Conservation (phyloP, 768 basidiomycete species). For the Panaeolus papilionaceus region DNA sequence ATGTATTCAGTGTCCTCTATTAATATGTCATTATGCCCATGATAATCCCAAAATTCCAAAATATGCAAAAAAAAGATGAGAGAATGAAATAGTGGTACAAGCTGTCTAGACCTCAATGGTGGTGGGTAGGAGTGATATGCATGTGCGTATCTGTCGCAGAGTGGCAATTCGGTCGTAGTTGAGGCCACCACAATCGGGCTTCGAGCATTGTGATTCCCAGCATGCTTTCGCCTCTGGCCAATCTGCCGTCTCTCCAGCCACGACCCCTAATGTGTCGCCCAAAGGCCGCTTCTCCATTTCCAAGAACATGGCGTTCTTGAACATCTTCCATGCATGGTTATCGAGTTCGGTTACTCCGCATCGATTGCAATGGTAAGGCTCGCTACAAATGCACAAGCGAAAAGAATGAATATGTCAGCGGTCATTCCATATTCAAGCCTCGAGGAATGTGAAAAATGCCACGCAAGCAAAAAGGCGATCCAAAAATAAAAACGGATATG, state of each 20-base stretch:
- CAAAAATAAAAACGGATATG: conserved; percentile 17
- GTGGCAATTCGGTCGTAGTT: conserved; percentile 68
- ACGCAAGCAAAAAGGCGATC: conserved; percentile 9
- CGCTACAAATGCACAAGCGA: conserved; percentile 25
- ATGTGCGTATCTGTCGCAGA: conserved; percentile 60
- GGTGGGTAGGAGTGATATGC: conserved; percentile 58
- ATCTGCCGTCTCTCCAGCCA: conserved; percentile 50
- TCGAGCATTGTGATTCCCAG: conserved; percentile 66
- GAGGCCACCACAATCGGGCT: conserved; percentile 53
- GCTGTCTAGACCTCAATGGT: conserved; percentile 32
- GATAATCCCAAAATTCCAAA: conserved; percentile 14
- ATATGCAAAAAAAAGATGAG: neutral
- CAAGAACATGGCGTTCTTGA: conserved; percentile 59
- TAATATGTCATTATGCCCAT: conserved; percentile 13
- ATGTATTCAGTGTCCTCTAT: conserved; percentile 15
- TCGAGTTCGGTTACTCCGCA: conserved; percentile 60
- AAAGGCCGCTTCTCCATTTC: conserved; percentile 67
- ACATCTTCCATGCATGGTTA: conserved; percentile 66
- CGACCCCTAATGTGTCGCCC: conserved; percentile 57
- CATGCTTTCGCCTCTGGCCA: conserved; percentile 68
- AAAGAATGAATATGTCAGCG: conserved; percentile 15
- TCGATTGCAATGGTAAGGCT: conserved; percentile 53
- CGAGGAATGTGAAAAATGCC: conserved; percentile 15
- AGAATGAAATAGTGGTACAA: conserved; percentile 9
- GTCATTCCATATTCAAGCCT: conserved; percentile 5